Evolutionary conservation across 345 rosid species (phyloP).

Genomic region (Dipteronia sinensis): DNA sequence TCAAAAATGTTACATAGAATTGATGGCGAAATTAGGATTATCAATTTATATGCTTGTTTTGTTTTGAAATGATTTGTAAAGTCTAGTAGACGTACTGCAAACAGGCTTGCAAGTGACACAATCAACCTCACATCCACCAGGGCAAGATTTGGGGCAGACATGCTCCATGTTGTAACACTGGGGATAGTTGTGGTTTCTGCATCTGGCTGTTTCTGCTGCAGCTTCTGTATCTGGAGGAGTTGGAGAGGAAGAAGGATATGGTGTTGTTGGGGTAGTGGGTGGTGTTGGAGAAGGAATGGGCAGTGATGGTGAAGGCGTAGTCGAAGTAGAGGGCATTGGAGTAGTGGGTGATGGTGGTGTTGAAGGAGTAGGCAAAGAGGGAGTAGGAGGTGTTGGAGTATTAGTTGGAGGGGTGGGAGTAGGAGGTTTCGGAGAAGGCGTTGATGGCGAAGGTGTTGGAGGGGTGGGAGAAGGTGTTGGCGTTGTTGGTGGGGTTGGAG

Average conservation of each 20-base stretch:
- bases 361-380: slow-evolving; percentile 19
- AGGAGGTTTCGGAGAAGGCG: slow-evolving; percentile 20
- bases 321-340: slow-evolving; percentile 15
- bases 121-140: slow-evolving; percentile 53
- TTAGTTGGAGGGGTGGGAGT: slow-evolving; percentile 13
- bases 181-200: slow-evolving; percentile 38
- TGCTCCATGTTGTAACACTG: slow-evolving; percentile 46
- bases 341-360: slow-evolving; percentile 21
- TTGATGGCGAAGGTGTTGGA: slow-evolving; percentile 16
- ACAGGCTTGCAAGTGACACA: slow-evolving; percentile 65
- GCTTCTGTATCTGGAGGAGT: slow-evolving; percentile 33
- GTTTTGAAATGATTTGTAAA: neutral
- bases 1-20: too few species aligned
- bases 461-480: slow-evolving; percentile 7
- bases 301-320: neutral
- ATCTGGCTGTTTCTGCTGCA: slow-evolving; percentile 34
- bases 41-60: too few species aligned
- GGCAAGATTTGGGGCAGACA: slow-evolving; percentile 50
- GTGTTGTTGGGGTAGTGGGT: slow-evolving; percentile 20
- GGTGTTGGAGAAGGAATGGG: slow-evolving; percentile 16
- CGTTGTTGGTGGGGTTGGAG: neutral
- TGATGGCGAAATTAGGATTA: too few species aligned
- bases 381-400: neutral
- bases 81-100: slow-evolving; percentile 43
- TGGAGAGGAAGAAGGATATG: slow-evolving; percentile 15